These are phyloP conservation scores for Agastache rugosa DNA, from an alignment of 257 asterid species.

Conservation along the genomic window DNA sequence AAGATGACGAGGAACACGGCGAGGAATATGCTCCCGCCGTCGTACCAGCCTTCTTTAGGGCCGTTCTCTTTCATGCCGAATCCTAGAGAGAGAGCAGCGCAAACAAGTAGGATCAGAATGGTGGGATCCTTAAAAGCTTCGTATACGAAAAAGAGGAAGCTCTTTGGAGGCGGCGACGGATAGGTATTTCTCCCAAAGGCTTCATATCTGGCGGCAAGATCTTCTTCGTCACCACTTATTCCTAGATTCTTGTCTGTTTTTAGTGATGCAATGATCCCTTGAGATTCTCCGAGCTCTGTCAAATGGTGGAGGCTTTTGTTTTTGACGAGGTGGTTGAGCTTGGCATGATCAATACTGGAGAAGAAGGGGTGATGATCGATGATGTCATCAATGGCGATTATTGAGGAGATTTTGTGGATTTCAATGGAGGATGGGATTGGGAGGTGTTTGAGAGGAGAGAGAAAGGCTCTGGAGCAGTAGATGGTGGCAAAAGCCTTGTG, in stretches of 20 bases:
- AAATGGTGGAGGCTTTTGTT: constrained; percentile 29
- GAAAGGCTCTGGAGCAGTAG: constrained; percentile 24
- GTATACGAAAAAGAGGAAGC: constrained; percentile 33
- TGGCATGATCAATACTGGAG: constrained; percentile 23
- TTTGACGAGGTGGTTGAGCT: constrained; percentile 34
- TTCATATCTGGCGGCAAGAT: constrained; percentile 26
- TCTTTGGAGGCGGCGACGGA: constrained; percentile 22
- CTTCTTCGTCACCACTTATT: constrained; percentile 30
- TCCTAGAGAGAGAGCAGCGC: constrained; percentile 48
- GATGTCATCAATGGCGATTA: constrained; percentile 32
- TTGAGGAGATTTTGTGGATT: constrained; percentile 2
- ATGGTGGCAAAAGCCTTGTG: constrained; percentile 41
- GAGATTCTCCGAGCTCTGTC: constrained; percentile 35
- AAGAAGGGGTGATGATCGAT: constrained; percentile 13
- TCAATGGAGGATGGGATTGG: background rate
- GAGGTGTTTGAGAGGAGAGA: constrained; percentile 23
- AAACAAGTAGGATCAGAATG: constrained; percentile 36
- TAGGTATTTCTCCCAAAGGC: constrained; percentile 44
- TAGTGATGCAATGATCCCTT: constrained; percentile 27
- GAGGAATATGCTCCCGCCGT: constrained; percentile 50
- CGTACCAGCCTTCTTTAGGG: constrained; percentile 49
- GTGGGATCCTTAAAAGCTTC: constrained; percentile 50
- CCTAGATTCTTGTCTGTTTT: constrained; percentile 36
- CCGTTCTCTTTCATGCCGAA: constrained; percentile 50
- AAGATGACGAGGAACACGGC: constrained; percentile 46